phyloP scores from a whole-genome alignment of 805 yeast genomes.

The Yarrowia sp. region DNA sequence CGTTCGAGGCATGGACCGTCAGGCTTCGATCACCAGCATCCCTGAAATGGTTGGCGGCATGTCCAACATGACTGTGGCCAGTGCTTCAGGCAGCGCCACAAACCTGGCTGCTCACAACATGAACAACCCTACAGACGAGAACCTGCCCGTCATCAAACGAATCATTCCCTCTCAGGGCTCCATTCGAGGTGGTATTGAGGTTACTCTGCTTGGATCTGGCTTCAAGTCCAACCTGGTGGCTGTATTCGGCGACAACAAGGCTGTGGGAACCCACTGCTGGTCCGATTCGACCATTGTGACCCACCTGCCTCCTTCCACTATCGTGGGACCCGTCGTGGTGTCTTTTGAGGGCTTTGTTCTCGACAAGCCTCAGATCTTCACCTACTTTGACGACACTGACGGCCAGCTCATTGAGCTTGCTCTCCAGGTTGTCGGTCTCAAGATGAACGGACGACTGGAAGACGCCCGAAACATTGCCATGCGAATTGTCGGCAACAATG shows the following conservation, averaged over 20 bases:
- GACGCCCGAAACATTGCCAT: constrained; percentile 94
- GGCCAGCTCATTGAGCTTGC: constrained; percentile 94
- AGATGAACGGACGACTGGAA: constrained; percentile 94
- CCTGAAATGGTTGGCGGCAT: constrained; percentile 34
- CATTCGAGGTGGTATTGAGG: constrained; percentile 93
- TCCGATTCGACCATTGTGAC: constrained; percentile 92
- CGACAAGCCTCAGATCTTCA: constrained; percentile 65
- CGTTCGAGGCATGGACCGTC: constrained; percentile 29
- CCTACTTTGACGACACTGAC: constrained; percentile 95
- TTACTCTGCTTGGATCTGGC: constrained; percentile 85
- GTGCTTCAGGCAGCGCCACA: constrained; percentile 23
- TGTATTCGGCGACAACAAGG: constrained; percentile 71
- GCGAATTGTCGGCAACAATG: constrained; percentile 74
- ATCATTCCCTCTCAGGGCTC: constrained; percentile 97
- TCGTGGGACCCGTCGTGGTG: constrained; percentile 90
- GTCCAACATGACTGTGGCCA: constrained; percentile 26
- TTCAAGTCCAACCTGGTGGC: constrained; percentile 86
- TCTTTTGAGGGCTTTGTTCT: constrained; percentile 67
- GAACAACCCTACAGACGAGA: constrained; percentile 13
- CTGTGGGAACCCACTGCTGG: constrained; percentile 88
- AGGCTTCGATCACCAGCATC: constrained; percentile 30
- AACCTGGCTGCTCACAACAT: constrained; percentile 18
- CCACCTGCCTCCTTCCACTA: constrained; percentile 87
- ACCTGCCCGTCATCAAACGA: constrained; percentile 71
- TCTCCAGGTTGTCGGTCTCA: constrained; percentile 92